A percentile compares a stretch with the other conserved stretches of the same genome.
Evolutionary conservation across 2,329 filamentous ascomycete genomes (phyloP).

Genomic region (Penicillium sp.): DNA sequence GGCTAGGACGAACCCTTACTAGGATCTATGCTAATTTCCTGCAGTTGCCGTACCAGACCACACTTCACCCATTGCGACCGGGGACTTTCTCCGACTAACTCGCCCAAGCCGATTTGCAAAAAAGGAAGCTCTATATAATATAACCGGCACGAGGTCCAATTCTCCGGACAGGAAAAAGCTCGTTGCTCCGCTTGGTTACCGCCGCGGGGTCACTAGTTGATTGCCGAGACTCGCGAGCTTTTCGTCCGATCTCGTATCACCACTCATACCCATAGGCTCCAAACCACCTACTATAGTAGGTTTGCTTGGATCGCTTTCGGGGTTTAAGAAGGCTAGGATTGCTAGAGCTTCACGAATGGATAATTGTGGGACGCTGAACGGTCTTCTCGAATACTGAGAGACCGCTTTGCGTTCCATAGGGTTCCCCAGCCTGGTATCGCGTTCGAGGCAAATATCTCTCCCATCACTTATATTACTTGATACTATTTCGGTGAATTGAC

Average conservation of each 20-base stretch:
- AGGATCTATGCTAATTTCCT: conserved; percentile 14
- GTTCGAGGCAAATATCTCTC: background rate
- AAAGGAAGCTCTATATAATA: background rate
- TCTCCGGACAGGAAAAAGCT: background rate
- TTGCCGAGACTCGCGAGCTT: background rate
- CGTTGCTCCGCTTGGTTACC: background rate
- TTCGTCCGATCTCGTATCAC: background rate
- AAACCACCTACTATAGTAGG: background rate
- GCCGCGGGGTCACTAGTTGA: conserved; percentile 9
- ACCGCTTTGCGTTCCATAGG: conserved; percentile 55
- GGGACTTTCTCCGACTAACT: background rate
- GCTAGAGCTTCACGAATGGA: conserved; percentile 37
- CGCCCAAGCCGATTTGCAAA: background rate
- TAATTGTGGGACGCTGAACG: conserved; percentile 52
- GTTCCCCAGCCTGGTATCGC: conserved; percentile 43
- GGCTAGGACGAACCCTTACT: background rate
- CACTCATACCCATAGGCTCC: background rate
- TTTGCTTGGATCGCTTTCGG: background rate
- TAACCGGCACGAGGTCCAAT: background rate
- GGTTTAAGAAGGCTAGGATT: conserved; percentile 13
- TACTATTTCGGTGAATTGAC: conserved; percentile 14
- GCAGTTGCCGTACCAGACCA: conserved; percentile 12
- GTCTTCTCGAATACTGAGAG: conserved; percentile 51
- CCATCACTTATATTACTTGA: conserved; percentile 9
- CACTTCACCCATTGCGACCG: conserved; percentile 11